phyloP scores from a whole-genome alignment of 495 filamentous ascomycete species.

The Xylaria intraflava region DNA sequence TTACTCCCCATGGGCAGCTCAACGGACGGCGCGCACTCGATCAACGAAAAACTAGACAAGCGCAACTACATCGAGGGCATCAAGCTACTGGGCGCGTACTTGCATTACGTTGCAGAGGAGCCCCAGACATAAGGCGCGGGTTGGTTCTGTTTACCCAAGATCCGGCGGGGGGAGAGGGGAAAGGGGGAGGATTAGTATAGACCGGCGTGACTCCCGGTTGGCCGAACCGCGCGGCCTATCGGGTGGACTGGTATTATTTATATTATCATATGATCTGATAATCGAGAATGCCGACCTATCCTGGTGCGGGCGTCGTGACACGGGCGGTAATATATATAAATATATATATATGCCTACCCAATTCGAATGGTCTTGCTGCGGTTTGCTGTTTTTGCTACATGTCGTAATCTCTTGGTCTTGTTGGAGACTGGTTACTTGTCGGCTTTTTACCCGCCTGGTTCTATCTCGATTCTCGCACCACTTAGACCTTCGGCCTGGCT shows the following conservation, averaged over 20 bases:
- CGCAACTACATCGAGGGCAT: constrained; percentile 98
- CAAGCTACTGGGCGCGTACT: constrained; percentile 87
- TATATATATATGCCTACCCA: constrained; percentile 1
- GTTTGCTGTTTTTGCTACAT: not conserved
- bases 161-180: too few relatives aligned
- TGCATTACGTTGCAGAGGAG: constrained; percentile 96
- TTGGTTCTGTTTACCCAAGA: not conserved
- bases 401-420: too few relatives aligned
- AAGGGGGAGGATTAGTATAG: too few relatives aligned
- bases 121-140: constrained; percentile 34
- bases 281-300: not conserved
- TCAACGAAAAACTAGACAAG: constrained; percentile 97
- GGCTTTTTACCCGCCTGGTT: too few relatives aligned
- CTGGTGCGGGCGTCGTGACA: not conserved
- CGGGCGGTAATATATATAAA: not conserved
- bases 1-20: constrained; percentile 94
- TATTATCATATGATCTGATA: not conserved
- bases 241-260: not conserved
- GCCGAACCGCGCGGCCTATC: too few relatives aligned
- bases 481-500: too few relatives aligned
- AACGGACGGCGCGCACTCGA: constrained; percentile 91
- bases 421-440: too few relatives aligned
- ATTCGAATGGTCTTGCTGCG: not conserved
- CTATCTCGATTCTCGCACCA: too few relatives aligned
- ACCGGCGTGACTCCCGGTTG: too few relatives aligned